phyloP scores from a whole-genome alignment of 495 filamentous ascomycete genomes.

The Aspergillus heteromorphus region DNA sequence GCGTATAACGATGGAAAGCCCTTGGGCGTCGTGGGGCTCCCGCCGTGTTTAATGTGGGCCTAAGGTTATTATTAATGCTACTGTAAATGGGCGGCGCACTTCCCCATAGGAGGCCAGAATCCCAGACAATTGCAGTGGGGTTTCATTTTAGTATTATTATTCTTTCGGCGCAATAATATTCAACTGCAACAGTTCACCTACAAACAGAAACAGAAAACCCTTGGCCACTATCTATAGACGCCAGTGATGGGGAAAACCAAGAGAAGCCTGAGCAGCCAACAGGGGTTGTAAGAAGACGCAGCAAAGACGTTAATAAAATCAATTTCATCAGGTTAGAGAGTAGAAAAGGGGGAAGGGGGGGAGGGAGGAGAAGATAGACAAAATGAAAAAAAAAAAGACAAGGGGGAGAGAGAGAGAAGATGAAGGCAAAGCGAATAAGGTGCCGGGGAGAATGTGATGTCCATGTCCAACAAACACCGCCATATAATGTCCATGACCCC shows the following conservation, averaged over 20 bases:
- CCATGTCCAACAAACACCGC: slow-evolving; percentile 26
- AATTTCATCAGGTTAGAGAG: slow-evolving; percentile 7
- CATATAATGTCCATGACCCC: slow-evolving; percentile 20
- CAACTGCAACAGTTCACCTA: neutral
- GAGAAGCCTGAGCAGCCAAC: slow-evolving; percentile 9
- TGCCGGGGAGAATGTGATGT: slow-evolving; percentile 16
- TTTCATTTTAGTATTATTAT: neutral
- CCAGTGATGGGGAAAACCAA: slow-evolving; percentile 2
- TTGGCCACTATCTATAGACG: slow-evolving; percentile 11
- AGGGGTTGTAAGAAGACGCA: slow-evolving; percentile 1
- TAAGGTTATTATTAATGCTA: neutral
- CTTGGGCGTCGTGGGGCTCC: slow-evolving; percentile 7
- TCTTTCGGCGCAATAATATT: neutral
- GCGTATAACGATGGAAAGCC: neutral
- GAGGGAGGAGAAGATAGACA: slow-evolving; percentile 10
- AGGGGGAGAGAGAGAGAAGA: slow-evolving; percentile 8
- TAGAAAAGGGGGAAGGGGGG: slow-evolving; percentile 11
- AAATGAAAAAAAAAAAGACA: slow-evolving; percentile 15
- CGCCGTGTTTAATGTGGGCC: slow-evolving; percentile 6
- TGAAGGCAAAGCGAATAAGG: slow-evolving; percentile 8
- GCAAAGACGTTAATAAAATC: neutral
- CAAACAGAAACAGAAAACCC: slow-evolving; percentile 6
- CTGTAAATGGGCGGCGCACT: neutral
- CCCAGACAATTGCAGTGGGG: neutral
- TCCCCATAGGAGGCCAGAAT: neutral